These are phyloP conservation scores for Irpex rosettiformis DNA, from an alignment of 1,284 basidiomycete species.

Conservation along the genomic window DNA sequence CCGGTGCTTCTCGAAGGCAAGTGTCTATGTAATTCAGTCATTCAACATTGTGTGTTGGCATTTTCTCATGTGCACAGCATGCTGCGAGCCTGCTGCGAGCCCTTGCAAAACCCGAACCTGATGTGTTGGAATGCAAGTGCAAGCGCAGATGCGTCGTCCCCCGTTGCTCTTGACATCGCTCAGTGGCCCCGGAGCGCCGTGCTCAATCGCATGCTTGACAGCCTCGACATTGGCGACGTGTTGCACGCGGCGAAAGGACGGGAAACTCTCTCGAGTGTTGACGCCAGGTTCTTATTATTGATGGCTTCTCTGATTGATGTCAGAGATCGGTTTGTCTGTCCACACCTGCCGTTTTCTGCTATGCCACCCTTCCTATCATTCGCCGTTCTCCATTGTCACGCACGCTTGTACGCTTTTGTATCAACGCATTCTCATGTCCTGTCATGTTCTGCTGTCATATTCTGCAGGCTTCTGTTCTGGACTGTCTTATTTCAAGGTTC, in stretches of 20 bases:
- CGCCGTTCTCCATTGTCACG: neutral
- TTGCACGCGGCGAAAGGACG: neutral
- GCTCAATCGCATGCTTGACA: too few relatives aligned
- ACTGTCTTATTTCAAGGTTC: neutral
- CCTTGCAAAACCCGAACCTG: neutral
- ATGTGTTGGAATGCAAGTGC: neutral
- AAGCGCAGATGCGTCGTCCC: neutral
- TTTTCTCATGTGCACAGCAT: neutral
- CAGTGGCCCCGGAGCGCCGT: too few relatives aligned
- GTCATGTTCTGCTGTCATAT: neutral
- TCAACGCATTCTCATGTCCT: neutral
- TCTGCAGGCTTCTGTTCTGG: neutral
- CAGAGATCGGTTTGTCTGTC: neutral
- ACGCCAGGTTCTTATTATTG: neutral
- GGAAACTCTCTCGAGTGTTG: neutral
- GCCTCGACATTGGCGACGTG: too few relatives aligned
- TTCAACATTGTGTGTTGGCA: neutral
- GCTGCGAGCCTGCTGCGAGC: neutral
- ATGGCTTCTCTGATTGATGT: neutral
- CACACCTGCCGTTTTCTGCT: neutral
- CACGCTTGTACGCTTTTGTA: neutral
- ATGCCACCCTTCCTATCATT: neutral
- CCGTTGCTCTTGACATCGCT: neutral
- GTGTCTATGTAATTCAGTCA: neutral
- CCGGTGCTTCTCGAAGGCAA: neutral